These are phyloP conservation scores for Chlamydomonas incerta DNA, from an alignment of 139 green algal genomes.

Conservation along the genomic window DNA sequence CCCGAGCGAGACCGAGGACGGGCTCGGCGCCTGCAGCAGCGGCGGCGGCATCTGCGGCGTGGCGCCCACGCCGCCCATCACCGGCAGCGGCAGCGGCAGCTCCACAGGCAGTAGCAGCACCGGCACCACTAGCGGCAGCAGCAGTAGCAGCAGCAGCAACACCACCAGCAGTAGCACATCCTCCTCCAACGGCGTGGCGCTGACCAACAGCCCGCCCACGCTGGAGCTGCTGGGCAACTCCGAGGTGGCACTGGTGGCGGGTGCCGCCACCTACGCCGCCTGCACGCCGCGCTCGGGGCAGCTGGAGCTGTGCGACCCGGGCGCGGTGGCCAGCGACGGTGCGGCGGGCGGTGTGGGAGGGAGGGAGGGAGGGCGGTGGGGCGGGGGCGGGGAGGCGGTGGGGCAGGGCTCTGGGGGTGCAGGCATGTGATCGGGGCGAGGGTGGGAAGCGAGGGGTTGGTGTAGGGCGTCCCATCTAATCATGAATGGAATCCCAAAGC, in stretches of 20 bases:
- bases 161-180: too few relatives aligned
- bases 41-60: slow-evolving; percentile 25
- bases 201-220: neutral
- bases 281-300: neutral
- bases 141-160: neutral
- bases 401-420: too few relatives aligned
- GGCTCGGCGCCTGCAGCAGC: neutral
- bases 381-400: too few relatives aligned
- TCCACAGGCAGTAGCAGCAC: neutral
- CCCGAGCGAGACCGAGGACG: neutral
- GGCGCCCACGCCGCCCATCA: too few relatives aligned
- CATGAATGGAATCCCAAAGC: too few relatives aligned
- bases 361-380: too few relatives aligned
- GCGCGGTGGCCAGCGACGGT: slow-evolving; percentile 19
- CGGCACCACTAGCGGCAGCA: neutral
- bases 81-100: neutral
- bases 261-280: neutral
- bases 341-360: too few relatives aligned
- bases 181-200: too few relatives aligned
- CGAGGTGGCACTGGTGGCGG: neutral
- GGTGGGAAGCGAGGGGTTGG: too few relatives aligned
- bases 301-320: slow-evolving; percentile 11
- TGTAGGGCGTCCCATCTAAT: too few relatives aligned
- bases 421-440: too few relatives aligned
- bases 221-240: neutral